Evolutionary conservation across 208 protist species (phyloP), one percentile per base, ranked within the genome.

Genomic region (Trypanosoma brucei): DNA sequence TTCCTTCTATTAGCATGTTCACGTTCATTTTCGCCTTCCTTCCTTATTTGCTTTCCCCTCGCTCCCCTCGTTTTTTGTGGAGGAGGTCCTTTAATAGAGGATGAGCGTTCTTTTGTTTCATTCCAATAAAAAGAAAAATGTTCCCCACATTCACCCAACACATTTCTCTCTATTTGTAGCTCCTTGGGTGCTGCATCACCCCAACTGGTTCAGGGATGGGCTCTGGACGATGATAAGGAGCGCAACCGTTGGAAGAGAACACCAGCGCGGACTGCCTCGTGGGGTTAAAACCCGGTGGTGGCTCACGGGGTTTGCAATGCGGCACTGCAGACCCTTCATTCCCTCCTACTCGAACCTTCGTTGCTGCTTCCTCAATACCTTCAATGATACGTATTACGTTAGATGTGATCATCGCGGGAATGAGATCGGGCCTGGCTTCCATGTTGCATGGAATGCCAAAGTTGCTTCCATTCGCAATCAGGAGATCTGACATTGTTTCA

Each of bases 371-470:
- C 45, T 64, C 70, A 60, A 91, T 65, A 30, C 80, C 75, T 50
- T 62, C 30, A 33, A 85, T 55, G 5, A 87, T 52, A 55, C 76
- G 55, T 42, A 62, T 65, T 44, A 92, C 36, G 4, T 67, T 74
- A 30, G 75, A 72, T 14, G 84, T 81, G 30, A 92, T 72, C 35
- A 88, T 71, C 1, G 49, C 66, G 3, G 76, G 68, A 35, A 92
- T 66, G 14, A 83, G 57, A 11, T 84, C 62, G 0, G 78, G 79
- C 13, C 68, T 74, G 33, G 63, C 5, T 34, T 70, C 49, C 30
- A 81, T 40, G 31, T 62, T 59, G 1, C 65, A 59, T 0, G 81
- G 85, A 54, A 92, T 76, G 7, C 85, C 85, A 81, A 92, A 92
- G 73, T 92, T 79, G 44, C 68, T 81, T 46, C 65, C 65, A n/a